A percentile compares a stretch with the other conserved stretches of the same genome.
These are phyloP conservation scores for Phialocephala sp. DNA, from an alignment of 2,329 filamentous ascomycete genomes.

Conservation along the genomic window DNA sequence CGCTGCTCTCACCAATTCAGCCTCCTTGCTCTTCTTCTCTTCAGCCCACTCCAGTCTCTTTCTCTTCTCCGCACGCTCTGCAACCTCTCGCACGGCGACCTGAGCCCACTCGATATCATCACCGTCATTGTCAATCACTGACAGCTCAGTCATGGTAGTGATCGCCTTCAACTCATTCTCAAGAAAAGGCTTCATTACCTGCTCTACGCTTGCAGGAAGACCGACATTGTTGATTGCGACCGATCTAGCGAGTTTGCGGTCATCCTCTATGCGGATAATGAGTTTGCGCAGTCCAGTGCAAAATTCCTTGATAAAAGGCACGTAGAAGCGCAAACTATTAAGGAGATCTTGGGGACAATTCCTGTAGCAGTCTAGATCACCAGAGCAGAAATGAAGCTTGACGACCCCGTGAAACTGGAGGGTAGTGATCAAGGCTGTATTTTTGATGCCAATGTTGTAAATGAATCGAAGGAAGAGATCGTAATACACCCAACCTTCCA, in stretches of 20 bases:
- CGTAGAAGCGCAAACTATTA: not conserved
- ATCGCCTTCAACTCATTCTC: not conserved
- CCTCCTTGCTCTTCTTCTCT: not conserved
- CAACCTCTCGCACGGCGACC: not conserved
- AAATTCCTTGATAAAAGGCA: not conserved
- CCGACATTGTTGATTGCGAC: not conserved
- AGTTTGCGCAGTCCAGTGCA: not conserved
- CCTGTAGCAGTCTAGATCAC: not conserved
- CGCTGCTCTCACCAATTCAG: not conserved
- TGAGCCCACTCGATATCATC: not conserved
- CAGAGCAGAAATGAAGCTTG: constrained; percentile 5
- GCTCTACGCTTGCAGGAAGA: too few relatives aligned
- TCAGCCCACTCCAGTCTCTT: not conserved
- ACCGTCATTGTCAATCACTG: not conserved
- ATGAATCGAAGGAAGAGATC: constrained; percentile 28
- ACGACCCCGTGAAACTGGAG: constrained; percentile 13
- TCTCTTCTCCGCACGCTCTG: not conserved
- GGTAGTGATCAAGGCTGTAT: constrained; percentile 15
- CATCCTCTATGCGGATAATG: not conserved
- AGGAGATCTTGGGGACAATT: not conserved
- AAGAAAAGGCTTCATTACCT: not conserved
- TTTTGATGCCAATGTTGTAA: constrained; percentile 22
- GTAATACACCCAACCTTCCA: constrained; percentile 21
- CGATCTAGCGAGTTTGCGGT: not conserved
- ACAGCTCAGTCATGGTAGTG: not conserved